Base-by-base conservation (phyloP, 768 basidiomycete genomes). In the Termitomyces titanicus region DNA sequence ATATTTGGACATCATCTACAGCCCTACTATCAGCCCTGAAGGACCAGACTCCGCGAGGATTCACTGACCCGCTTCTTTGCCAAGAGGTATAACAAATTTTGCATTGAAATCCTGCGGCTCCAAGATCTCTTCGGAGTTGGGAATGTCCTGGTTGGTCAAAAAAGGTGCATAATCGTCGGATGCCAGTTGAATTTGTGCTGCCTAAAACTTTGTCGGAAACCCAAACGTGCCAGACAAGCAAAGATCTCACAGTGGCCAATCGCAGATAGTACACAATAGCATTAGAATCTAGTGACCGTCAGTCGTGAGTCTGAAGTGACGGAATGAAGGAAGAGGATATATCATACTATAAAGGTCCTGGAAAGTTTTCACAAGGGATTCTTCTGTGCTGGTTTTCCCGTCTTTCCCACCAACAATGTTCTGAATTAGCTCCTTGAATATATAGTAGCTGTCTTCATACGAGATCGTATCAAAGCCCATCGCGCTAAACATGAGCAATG, bases 1-100 rank as follows among this genome's bases (percentile, higher is more conserved):
- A 79, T 59, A 95, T 88, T 63, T 92, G 89, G 11, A 88, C 85
- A 60, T 95, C 86, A 61, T 95, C 94, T 84, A 49, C 10, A n/a
- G 20, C 25, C 27, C 7, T 18, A 37, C 29, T 8, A 13, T 17
- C 22, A n/a, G 47, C 27, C 5, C 42, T 10, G n/a, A 34, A 31
- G 9, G 25, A 33, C 10, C 67, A 48, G 22, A n/a, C 15, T 11
- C 6, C 18, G n/a, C 31, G 12, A 44, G n/a, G 10, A 38, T 33
- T 2, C 20, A 38, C 72, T 53, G 58, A 85, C 89, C 91, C 44
- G 89, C 90, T 74, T 92, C 90, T 59, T 83, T 86, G 29, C 88
- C 86, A 29, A 81, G 71, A 1, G 86, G 81, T 55, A 95, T 90
- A 22, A 97, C 93, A 56, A 88, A 83, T 33, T 76, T 73, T 61